Base-by-base conservation (phyloP, 225 moss, liverwort and hornwort species). In the Climacium dendroides region DNA sequence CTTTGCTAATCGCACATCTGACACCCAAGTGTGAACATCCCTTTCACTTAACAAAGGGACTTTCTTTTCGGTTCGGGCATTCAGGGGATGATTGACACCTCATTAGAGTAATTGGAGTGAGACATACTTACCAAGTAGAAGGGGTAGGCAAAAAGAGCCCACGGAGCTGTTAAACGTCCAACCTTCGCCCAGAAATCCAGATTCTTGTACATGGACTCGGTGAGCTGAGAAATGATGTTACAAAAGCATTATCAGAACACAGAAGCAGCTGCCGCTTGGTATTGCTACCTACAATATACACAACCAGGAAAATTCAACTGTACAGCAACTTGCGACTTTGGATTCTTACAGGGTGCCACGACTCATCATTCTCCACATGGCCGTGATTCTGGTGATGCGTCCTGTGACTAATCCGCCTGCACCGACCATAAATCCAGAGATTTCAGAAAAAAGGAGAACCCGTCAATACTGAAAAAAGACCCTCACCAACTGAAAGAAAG, bases 341-440 rank as follows among this genome's bases (percentile, higher is more conserved):
- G 37, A 39, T 61, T 83, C 90, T 85, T 89, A 94, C 94, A 85
- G 98, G 98, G 48, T 95, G 93, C 98, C 98, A 98, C 47, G 98
- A 98, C 88, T 98, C 98, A 53, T 98, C 98, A 18, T 98, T 98
- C 92, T 97, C 98, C 19, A 95, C 98, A 71, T 98, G 96, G 16
- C 95, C 98, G 78, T 98, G 98, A 43, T 98, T 94, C 82, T 98
- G 98, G 69, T 98, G 98, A 88, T 98, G 98, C 60, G 97, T 98
- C 45, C 98, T 94, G 92, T 98, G 98, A 78, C 98, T 98, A 8
- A 98, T 95, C 65, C 98, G 92, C 94, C 94, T 94, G 87, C 79
- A 82, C 41, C 74, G 77, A 86, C 80, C 76, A 86, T 39, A 81
- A 84, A 64, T 58, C 15, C 67, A 50, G 74, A 59, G 13, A 85